Percentiles rank a stretch among this genome's conserved stretches.
Evolutionary conservation across 2,329 filamentous ascomycete genomes (phyloP).

Genomic region (Nemania sp.): DNA sequence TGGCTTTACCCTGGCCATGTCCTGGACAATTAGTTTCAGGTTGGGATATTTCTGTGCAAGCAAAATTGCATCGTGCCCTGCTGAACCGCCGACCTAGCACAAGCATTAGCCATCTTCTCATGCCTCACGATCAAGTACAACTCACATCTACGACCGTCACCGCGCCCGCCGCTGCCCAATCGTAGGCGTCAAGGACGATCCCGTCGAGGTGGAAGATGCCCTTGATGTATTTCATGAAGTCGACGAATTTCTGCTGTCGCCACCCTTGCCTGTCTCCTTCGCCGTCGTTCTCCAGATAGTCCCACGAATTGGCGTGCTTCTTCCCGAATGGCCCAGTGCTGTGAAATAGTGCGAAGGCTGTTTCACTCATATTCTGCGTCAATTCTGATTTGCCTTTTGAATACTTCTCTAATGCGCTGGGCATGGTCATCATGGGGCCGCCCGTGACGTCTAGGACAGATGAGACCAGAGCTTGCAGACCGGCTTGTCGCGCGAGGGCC

Average conservation of each 20-base stretch:
- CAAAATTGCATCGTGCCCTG: conserved; percentile 46
- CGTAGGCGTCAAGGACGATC: conserved; percentile 39
- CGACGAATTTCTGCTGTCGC: conserved; percentile 45
- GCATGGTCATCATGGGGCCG: conserved; percentile 42
- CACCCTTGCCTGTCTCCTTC: conserved; percentile 44
- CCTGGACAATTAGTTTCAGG: conserved; percentile 49
- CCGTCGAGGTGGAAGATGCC: conserved; percentile 45
- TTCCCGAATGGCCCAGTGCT: conserved; percentile 37
- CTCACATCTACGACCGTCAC: conserved; percentile 47
- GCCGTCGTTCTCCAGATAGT: conserved; percentile 46
- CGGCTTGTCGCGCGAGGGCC: conserved; percentile 40
- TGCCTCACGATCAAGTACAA: background rate
- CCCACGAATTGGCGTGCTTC: conserved; percentile 42
- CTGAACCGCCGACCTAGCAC: conserved; percentile 47
- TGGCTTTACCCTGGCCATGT: conserved; percentile 44
- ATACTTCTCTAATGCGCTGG: conserved; percentile 40
- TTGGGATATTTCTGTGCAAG: conserved; percentile 47
- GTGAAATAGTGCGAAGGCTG: conserved; percentile 44
- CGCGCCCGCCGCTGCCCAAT: conserved; percentile 44
- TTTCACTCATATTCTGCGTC: conserved; percentile 41
- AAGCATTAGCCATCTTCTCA: conserved; percentile 5
- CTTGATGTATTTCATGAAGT: conserved; percentile 46
- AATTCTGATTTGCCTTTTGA: conserved; percentile 38
- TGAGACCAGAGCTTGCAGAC: conserved; percentile 43
- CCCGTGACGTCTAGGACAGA: conserved; percentile 45